Base-by-base conservation (phyloP, 768 basidiomycete genomes). In the Phylloporus sp. region DNA sequence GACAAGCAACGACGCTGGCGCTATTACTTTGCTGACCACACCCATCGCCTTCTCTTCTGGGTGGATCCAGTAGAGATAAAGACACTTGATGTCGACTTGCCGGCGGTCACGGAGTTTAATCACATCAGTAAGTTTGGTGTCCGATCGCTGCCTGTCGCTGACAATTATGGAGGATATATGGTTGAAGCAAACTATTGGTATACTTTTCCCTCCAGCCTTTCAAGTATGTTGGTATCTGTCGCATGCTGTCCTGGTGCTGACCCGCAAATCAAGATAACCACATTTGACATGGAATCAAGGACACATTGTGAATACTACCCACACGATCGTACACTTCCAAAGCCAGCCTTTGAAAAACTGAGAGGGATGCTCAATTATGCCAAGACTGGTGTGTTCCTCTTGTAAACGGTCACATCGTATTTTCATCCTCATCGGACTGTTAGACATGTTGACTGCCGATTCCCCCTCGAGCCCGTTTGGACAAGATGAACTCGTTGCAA, bases 1-100 rank as follows among this genome's bases (percentile, higher is more conserved):
- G 44, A 50, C 7, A 28, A 37, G 6, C 4, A 2, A n/a, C 18
- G 7, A 7, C 2, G 1, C 18, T 58, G 56, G 36, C 13, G 17
- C n/a, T 59, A 56, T 38, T 50, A 57, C 28, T 56, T 57, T 29
- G 55, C 50, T 15, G 56, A 56, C 41, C 56, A 56, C 27, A 34
- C 15, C 6, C 9, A 53, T 18, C 51, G 28, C 22, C 56, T 56
- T 31, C 44, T 58, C 11, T 58, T 58, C 20, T 56, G 55, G 56
- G 17, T 56, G 14, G 37, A 54, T 3, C 6, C 13, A 3, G 24
- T 58, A 0, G 24, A 13, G 10, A 18, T 29, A 17, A 31, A 26
- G 5, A 17, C 35, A 0, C 42, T 56, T 3, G 17, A 6, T 20
- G 42, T 22, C 14, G 24, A 44, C 5, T 15, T 56, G 37, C 55